Conservation (phyloP, 208 protist genomes). For the Crithidia brevicula region DNA sequence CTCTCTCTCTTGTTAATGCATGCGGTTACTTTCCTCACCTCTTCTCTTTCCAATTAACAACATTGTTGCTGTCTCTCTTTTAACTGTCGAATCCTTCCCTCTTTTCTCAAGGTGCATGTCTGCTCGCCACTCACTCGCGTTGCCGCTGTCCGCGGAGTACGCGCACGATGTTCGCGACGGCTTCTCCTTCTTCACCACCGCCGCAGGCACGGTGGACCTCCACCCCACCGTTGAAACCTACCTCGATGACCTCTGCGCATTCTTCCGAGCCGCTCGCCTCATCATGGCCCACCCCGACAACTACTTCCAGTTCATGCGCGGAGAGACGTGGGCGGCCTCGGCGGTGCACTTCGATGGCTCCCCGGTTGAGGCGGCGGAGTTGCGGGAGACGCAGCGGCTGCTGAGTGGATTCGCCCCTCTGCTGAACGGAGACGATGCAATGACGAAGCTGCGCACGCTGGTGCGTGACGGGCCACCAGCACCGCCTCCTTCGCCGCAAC, state of each 20-base stretch:
- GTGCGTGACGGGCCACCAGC: slow-evolving; percentile 59
- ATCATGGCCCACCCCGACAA: slow-evolving; percentile 83
- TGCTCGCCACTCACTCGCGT: slow-evolving; percentile 45
- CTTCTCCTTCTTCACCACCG: slow-evolving; percentile 42
- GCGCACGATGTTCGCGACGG: slow-evolving; percentile 27
- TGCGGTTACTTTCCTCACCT: background rate
- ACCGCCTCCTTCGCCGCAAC: background rate
- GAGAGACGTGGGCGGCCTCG: slow-evolving; percentile 27
- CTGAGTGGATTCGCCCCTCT: slow-evolving; percentile 48
- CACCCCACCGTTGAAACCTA: slow-evolving; percentile 42
- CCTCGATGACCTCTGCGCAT: slow-evolving; percentile 66
- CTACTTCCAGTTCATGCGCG: slow-evolving; percentile 67
- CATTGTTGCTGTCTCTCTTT: too few relatives aligned
- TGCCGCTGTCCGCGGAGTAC: slow-evolving; percentile 65
- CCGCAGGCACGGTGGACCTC: background rate
- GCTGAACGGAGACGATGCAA: slow-evolving; percentile 32
- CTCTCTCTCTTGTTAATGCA: background rate
- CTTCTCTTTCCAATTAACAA: too few relatives aligned
- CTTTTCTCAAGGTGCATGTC: slow-evolving; percentile 17
- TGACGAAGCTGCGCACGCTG: slow-evolving; percentile 41
- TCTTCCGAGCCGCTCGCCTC: slow-evolving; percentile 61
- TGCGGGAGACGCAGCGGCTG: slow-evolving; percentile 45
- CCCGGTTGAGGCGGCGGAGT: slow-evolving; percentile 48
- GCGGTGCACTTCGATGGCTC: slow-evolving; percentile 47
- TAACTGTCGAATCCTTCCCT: too few relatives aligned